Evolutionary conservation across 2,329 filamentous ascomycete genomes (phyloP), one percentile per base, ranked within the genome.

Genomic region (Scortechinia acanthostroma): DNA sequence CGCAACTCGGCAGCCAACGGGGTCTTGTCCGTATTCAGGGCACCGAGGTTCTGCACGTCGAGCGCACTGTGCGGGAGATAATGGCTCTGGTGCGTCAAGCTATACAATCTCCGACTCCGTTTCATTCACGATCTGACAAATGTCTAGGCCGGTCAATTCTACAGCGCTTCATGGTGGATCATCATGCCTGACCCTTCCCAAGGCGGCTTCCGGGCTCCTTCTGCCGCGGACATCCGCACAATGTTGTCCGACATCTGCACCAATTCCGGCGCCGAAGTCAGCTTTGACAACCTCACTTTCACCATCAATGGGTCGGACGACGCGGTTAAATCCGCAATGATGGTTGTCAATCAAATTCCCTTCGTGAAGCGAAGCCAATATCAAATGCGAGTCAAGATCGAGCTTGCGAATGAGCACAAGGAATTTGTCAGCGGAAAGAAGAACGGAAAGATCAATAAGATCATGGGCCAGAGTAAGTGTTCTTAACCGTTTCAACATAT

Each of bases 401-500:
- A 98, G 70, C 83, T 98, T 46, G 93, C 93, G 58, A 97, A 97
- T 59, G 93, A 98, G 69, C 93, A 98, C 72, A 98, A 98, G 66
- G 93, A 98, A 60, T 98, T 98, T 61, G 93, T 98, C 47, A 96
- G 91, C 55, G 93, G 93, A 54, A 98, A 98, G 75, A 98, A 98
- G 74, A 98, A 98, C 57, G 93, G 93, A 65, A 98, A 98, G 71
- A 98, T 98, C 66, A 98, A 98, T 75, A 98, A 98, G 74, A 98
- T 98, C 58, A 98, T 98, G 93, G 93, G 91, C 20, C 91, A 97
- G 65, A 96, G 91, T 78, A 65, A 52, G 73, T 60, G n/a, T 15
- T 21, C 30, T 21, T n/a, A n/a, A n/a, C n/a, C n/a, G n/a, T n/a
- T n/a, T n/a, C n/a, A n/a, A 21, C 4, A 13, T 2, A 15, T 14